phyloP scores from a whole-genome alignment of 805 yeast species.

The Hanseniaspora occidentalis region DNA sequence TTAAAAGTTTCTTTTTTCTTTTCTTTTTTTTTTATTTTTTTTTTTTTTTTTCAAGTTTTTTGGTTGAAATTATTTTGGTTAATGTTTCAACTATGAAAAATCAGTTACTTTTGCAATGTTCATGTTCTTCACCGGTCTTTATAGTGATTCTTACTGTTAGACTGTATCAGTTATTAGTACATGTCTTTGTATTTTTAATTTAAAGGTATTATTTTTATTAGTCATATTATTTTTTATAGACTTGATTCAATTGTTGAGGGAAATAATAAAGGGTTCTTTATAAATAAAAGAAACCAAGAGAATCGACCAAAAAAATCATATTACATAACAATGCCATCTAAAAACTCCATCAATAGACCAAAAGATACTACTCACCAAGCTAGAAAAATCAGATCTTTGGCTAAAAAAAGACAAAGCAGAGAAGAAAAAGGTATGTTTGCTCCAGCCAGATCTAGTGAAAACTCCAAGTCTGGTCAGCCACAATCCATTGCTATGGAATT shows the following conservation, averaged over 20 bases:
- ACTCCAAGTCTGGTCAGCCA: constrained; percentile 29
- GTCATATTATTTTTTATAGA: too few relatives aligned
- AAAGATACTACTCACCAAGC: constrained; percentile 42
- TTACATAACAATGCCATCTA: constrained; percentile 74
- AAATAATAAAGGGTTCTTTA: not conserved
- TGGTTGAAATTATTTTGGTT: too few relatives aligned
- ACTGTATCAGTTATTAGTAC: too few relatives aligned
- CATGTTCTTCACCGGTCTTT: too few relatives aligned
- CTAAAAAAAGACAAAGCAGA: constrained; percentile 44
- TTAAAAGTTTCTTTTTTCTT: not conserved
- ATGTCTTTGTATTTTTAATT: too few relatives aligned
- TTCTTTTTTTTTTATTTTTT: not conserved
- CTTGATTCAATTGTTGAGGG: too few relatives aligned
- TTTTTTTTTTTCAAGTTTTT: constrained; percentile 1
- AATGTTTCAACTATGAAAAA: too few relatives aligned
- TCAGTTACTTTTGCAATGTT: too few relatives aligned
- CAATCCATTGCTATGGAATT: constrained; percentile 32
- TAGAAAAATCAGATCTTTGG: constrained; percentile 37
- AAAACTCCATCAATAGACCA: constrained; percentile 73
- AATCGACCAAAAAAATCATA: not conserved
- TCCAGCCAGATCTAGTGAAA: constrained; percentile 35
- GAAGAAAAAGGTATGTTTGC: constrained; percentile 28
- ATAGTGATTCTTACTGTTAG: too few relatives aligned
- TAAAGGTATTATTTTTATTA: too few relatives aligned
- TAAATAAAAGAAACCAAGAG: not conserved